Base-by-base conservation (phyloP, 225 moss, liverwort and hornwort genomes). In the Rhytidiadelphus loreus region DNA sequence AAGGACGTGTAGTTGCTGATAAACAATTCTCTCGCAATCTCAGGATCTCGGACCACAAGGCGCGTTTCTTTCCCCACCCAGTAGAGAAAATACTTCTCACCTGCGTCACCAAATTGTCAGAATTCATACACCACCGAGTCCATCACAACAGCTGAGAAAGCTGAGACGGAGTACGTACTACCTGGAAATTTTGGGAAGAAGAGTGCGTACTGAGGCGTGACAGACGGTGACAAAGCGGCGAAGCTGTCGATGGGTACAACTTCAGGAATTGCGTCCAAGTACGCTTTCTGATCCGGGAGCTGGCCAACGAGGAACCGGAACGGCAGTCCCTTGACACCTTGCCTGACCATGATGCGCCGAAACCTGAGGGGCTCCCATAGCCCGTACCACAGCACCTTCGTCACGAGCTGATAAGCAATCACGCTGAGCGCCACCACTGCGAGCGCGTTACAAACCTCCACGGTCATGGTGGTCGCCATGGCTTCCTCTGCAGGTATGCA, bases 291-390 rank as follows among this genome's bases (percentile, higher is more conserved):
- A 33, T 92, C 91, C 2, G 68, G 69, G 8, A 89, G 56, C 87
- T 93, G 89, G 12, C 92, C 92, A 33, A 90, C 35, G 16, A 80
- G 64, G 30, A 92, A 92, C 9, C 83, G 90, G 66, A 93, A 93
- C 10, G 87, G 90, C 48, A 26, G 75, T 12, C 50, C 88, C 72
- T 61, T 89, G 19, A 93, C 85, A 68, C 93, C 93, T 25, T 92
- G 93, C 87, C 37, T 80, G n/a, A 43, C 79, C 92, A 93, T 75
- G 55, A 93, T 43, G 83, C 82, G 86, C 26, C 89, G 77, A 62
- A 89, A 44, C 19, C 89, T 33, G 43, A 92, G 80, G 25, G 93
- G 93, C 83, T 87, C 85, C 93, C 90, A 90, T 23, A 91, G 48
- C 70, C 62, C 70, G 13, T 63, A 29, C 91, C 89, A 91, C 68